A percentile compares a stretch with the other conserved stretches of the same genome.
Evolutionary conservation across 192 early-diverging fungal species (phyloP).

Genomic region (Linnemannia exigua): DNA sequence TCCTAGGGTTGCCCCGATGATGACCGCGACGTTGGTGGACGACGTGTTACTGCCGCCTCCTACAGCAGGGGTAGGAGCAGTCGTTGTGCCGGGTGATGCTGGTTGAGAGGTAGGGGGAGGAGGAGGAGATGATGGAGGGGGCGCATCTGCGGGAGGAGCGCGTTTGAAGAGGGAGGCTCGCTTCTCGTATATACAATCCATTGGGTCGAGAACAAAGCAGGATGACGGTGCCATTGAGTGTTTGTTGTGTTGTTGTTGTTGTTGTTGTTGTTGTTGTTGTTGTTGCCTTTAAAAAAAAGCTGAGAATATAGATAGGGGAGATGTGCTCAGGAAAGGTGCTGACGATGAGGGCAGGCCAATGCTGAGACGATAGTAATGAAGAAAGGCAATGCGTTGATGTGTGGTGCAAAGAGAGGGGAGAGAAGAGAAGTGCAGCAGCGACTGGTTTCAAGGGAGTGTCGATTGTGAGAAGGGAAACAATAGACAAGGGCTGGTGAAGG

Average conservation of each 20-base stretch:
- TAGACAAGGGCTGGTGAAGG: not conserved
- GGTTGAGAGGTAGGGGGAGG: not conserved
- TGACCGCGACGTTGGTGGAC: slow-evolving; percentile 7
- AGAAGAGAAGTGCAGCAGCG: not conserved
- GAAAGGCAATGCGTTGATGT: too few species aligned
- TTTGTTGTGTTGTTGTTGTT: not conserved
- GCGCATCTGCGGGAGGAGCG: slow-evolving; percentile 19
- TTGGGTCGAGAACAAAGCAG: slow-evolving; percentile 33
- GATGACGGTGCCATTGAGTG: slow-evolving; percentile 30
- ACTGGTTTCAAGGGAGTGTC: not conserved
- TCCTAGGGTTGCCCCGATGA: slow-evolving; percentile 22
- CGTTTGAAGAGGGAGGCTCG: slow-evolving; percentile 25
- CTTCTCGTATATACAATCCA: slow-evolving; percentile 37
- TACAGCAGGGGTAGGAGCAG: not conserved
- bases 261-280: too few species aligned
- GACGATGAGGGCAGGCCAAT: not conserved
- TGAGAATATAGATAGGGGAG: not conserved
- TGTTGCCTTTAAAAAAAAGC: too few species aligned
- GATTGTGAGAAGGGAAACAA: slow-evolving; percentile 6
- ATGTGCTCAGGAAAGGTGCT: not conserved
- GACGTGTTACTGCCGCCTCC: not conserved
- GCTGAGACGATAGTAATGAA: not conserved
- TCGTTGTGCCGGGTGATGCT: too few species aligned
- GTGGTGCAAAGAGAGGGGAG: not conserved
- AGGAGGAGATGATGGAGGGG: not conserved